These are phyloP conservation scores for Crithidia sp. DNA, from an alignment of 208 protist genomes.

Conservation along the genomic window DNA sequence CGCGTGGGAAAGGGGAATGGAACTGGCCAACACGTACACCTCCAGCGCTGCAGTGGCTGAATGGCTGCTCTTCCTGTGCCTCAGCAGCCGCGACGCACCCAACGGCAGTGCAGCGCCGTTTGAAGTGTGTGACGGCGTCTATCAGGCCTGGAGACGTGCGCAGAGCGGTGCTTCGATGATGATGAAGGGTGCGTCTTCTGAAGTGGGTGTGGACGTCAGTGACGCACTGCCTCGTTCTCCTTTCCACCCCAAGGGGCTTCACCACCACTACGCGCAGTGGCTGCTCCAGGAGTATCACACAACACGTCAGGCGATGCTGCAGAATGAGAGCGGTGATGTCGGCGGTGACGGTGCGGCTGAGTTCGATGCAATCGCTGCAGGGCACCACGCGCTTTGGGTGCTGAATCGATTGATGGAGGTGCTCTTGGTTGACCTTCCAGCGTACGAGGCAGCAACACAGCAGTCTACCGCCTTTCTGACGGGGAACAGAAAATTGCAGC, in stretches of 20 bases:
- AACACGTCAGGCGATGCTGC: not conserved
- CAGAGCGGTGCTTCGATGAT: not conserved
- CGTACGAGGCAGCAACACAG: conserved; percentile 1
- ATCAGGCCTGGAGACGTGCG: conserved; percentile 18
- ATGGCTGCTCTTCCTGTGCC: conserved; percentile 26
- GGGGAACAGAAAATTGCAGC: too few relatives aligned
- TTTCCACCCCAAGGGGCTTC: conserved; percentile 27
- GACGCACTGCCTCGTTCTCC: conserved; percentile 2
- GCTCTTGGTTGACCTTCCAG: conserved; percentile 35
- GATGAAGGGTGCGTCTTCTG: not conserved
- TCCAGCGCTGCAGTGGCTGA: not conserved
- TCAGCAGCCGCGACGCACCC: conserved; percentile 4
- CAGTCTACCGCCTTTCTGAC: not conserved
- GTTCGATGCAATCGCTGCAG: not conserved
- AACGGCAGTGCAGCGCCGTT: conserved; percentile 6
- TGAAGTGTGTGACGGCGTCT: conserved; percentile 31
- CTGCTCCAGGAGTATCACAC: conserved; percentile 14
- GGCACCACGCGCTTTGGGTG: conserved; percentile 9
- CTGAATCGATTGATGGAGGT: conserved; percentile 28
- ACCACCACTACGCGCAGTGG: conserved; percentile 22
- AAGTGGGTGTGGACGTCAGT: not conserved
- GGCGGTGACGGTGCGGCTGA: not conserved
- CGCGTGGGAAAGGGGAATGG: conserved; percentile 17
- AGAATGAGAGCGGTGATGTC: not conserved
- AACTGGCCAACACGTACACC: conserved; percentile 4